Conservation (phyloP, 352 stramenopile genomes). For the Globisporangium heterothallicum region DNA sequence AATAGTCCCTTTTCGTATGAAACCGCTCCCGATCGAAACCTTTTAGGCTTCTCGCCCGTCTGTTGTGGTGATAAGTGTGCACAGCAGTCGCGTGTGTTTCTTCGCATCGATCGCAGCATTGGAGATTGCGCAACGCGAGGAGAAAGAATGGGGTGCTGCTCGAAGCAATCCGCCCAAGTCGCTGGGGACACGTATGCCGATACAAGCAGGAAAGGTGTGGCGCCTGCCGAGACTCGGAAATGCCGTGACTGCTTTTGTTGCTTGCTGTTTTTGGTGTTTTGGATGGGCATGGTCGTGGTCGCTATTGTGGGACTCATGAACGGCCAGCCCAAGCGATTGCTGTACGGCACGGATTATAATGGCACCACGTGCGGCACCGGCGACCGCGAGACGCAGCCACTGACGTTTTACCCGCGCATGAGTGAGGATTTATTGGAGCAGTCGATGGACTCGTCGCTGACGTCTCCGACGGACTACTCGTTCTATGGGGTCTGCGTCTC, state of each 20-base stretch:
- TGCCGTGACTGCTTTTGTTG: constrained; percentile 68
- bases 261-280: constrained; percentile 68
- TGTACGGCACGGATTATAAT: constrained; percentile 73
- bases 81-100: background rate
- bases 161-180: constrained; percentile 39
- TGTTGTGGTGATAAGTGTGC: no score
- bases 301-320: constrained; percentile 48
- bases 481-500: constrained; percentile 75
- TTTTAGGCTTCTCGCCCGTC: no score
- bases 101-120: constrained; percentile 21
- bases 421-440: constrained; percentile 70
- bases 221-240: constrained; percentile 44
- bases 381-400: constrained; percentile 13
- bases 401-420: constrained; percentile 77
- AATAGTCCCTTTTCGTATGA: no score
- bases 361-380: constrained; percentile 69
- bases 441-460: constrained; percentile 31
- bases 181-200: constrained; percentile 19
- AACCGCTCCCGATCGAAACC: no score
- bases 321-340: constrained; percentile 56
- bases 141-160: constrained; percentile 75
- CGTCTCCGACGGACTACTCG: constrained; percentile 34
- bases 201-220: constrained; percentile 33
- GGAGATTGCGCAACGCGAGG: constrained; percentile 35
- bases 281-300: constrained; percentile 66